Evolutionary conservation across 495 filamentous ascomycete species (phyloP).

Genomic region (Ramalina intermedia): DNA sequence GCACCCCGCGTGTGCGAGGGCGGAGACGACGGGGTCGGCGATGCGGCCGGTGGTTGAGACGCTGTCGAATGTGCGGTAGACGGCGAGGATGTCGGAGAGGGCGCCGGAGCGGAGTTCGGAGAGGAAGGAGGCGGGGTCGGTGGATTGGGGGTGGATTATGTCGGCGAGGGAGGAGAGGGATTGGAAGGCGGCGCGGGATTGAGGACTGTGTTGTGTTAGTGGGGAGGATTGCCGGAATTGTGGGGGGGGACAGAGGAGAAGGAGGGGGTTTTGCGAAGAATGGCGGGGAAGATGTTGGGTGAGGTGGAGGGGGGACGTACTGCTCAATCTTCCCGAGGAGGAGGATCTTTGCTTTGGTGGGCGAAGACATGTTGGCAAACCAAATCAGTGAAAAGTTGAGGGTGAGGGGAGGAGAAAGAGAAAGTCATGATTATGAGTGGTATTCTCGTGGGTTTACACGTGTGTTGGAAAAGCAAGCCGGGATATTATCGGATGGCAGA

Average conservation of each 20-base stretch:
- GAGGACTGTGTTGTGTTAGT: slow-evolving; percentile 6
- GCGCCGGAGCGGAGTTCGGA: slow-evolving; percentile 54
- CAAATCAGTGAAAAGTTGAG: background rate
- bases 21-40: slow-evolving; percentile 49
- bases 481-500: background rate
- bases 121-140: slow-evolving; percentile 55
- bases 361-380: slow-evolving; percentile 2
- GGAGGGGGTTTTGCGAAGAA: background rate
- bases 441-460: background rate
- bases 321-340: slow-evolving; percentile 44
- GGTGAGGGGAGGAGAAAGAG: background rate
- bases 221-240: background rate
- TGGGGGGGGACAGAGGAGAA: background rate
- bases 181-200: slow-evolving; percentile 34
- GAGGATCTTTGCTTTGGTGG: slow-evolving; percentile 36
- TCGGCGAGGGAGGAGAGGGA: slow-evolving; percentile 36
- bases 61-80: slow-evolving; percentile 67
- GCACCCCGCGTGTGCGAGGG: slow-evolving; percentile 28
- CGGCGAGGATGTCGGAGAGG: slow-evolving; percentile 50
- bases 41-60: slow-evolving; percentile 51
- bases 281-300: background rate
- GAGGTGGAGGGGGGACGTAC: slow-evolving; percentile 20
- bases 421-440: background rate
- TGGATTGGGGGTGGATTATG: slow-evolving; percentile 31
- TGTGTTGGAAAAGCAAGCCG: too few relatives aligned